Conservation (phyloP, 2,329 filamentous ascomycete species). For the Aspergillus sojae region DNA sequence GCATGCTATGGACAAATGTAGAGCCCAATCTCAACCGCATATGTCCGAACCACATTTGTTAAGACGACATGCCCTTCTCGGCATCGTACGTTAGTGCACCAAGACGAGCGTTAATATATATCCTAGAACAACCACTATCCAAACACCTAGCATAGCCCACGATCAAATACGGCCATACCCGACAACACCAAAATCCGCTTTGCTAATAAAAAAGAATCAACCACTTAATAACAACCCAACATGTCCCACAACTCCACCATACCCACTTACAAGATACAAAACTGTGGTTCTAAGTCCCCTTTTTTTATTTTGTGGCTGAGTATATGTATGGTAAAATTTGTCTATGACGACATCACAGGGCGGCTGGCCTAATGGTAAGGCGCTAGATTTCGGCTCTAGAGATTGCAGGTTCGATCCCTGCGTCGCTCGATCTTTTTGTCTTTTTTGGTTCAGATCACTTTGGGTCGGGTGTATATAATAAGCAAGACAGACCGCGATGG, state of each 20-base stretch:
- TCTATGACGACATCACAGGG: not conserved
- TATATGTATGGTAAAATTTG: not conserved
- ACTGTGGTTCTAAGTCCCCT: not conserved
- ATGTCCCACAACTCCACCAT: not conserved
- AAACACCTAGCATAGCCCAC: too few relatives aligned
- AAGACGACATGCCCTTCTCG: too few relatives aligned
- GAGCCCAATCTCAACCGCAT: too few relatives aligned
- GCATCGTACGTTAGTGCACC: too few relatives aligned
- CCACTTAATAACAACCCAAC: not conserved
- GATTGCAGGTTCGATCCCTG: slow-evolving; percentile 52
- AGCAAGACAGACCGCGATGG: too few relatives aligned
- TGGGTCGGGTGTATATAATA: too few relatives aligned
- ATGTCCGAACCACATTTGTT: too few relatives aligned
- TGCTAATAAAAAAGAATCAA: not conserved
- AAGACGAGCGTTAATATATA: too few relatives aligned
- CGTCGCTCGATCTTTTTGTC: slow-evolving; percentile 34
- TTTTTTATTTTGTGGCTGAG: not conserved
- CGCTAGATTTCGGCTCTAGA: slow-evolving; percentile 56
- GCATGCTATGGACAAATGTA: too few relatives aligned
- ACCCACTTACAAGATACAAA: not conserved
- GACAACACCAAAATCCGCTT: too few relatives aligned
- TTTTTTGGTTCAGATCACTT: not conserved
- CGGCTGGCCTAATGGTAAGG: slow-evolving; percentile 51
- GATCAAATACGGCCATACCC: too few relatives aligned
- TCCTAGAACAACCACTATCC: too few relatives aligned